Evolutionary conservation across 2,329 filamentous ascomycete genomes (phyloP).

Genomic region (Aureobasidium melanogenum): DNA sequence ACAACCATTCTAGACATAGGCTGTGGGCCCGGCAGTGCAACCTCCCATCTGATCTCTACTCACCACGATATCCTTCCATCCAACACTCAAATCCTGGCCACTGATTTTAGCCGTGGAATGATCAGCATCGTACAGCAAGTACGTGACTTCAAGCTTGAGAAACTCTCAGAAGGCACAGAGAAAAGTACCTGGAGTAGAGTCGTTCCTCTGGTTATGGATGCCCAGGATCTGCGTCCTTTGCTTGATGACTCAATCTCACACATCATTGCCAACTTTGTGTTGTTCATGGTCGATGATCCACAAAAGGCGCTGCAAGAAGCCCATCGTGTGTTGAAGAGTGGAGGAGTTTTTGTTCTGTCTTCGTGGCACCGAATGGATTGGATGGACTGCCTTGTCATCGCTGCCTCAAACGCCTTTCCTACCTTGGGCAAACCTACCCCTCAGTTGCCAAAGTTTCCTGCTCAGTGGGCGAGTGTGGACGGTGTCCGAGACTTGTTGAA

Average conservation of each 20-base stretch:
- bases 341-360: conserved; percentile 19
- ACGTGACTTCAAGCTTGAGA: conserved; percentile 3
- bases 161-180: not conserved
- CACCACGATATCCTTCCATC: conserved; percentile 18
- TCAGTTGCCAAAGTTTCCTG: conserved; percentile 17
- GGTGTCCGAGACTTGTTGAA: conserved; percentile 19
- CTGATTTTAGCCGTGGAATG: conserved; percentile 26
- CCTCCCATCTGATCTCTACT: conserved; percentile 18
- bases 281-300: conserved; percentile 23
- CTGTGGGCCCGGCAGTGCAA: conserved; percentile 24
- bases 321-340: conserved; percentile 19
- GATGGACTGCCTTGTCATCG: conserved; percentile 20
- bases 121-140: conserved; percentile 17
- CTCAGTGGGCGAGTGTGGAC: conserved; percentile 18
- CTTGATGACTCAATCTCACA: conserved; percentile 19
- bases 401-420: conserved; percentile 15
- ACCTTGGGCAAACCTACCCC: conserved; percentile 10
- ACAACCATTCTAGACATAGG: conserved; percentile 25
- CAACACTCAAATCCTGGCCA: conserved; percentile 16
- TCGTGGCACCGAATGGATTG: conserved; percentile 24
- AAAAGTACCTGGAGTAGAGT: conserved; percentile 20
- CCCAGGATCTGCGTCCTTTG: conserved; percentile 21
- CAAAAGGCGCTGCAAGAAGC: conserved; percentile 20
- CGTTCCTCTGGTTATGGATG: conserved; percentile 19
- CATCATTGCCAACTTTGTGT: conserved; percentile 25